A percentile compares a stretch with the other conserved stretches of the same genome.
phyloP scores from a whole-genome alignment of 352 stramenopile genomes.

The Blastocystis sp. region DNA sequence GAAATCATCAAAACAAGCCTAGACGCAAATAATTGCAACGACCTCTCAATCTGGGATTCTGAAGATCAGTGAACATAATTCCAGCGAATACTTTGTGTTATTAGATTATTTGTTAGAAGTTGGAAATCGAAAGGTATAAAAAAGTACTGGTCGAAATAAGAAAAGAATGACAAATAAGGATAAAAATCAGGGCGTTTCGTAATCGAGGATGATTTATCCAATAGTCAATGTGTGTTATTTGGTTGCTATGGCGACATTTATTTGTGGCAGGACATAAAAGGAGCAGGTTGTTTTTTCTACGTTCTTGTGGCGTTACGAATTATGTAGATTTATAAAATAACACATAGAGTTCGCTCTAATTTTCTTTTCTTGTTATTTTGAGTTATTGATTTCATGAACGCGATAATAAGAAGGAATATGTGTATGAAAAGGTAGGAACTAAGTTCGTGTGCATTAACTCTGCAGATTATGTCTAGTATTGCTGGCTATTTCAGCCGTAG shows the following conservation, averaged over 20 bases:
- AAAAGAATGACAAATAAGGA: not conserved
- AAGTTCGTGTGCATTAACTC: not conserved
- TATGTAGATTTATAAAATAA: slow-evolving; percentile 11
- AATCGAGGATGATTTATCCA: not conserved
- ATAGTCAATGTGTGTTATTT: not conserved
- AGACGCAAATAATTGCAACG: no score
- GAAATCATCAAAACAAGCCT: no score
- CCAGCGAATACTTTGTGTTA: no score
- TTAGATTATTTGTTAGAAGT: not conserved
- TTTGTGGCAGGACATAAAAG: slow-evolving; percentile 19
- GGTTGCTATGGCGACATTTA: not conserved
- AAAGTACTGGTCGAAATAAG: not conserved
- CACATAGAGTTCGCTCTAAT: slow-evolving; percentile 12
- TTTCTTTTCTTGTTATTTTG: slow-evolving; percentile 61
- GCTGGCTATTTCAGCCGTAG: slow-evolving; percentile 46
- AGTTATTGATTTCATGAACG: not conserved
- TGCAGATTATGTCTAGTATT: slow-evolving; percentile 15
- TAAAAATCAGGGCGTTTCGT: not conserved
- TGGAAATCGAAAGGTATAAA: not conserved
- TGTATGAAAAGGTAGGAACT: slow-evolving; percentile 25
- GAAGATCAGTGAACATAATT: no score
- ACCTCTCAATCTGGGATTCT: no score
- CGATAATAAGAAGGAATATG: slow-evolving; percentile 52
- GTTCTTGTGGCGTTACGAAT: not conserved
- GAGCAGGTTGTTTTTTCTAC: slow-evolving; percentile 30